Percentiles rank a stretch among this genome's conserved stretches.
These are phyloP conservation scores for Zygotorulaspora mrakii DNA, from an alignment of 1,139 yeast species.

Conservation along the genomic window DNA sequence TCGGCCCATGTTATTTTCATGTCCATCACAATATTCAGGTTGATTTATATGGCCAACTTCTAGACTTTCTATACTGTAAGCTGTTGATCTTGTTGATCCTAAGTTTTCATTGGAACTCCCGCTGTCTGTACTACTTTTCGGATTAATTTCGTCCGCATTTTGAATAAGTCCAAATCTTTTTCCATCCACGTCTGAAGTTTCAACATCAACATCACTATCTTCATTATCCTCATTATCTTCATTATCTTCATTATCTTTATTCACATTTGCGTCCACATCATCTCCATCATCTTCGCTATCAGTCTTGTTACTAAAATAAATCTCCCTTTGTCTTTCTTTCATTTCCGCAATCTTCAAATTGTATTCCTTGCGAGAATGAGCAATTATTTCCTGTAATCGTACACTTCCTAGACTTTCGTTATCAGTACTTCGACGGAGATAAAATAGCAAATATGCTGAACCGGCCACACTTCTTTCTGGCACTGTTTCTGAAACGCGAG, in stretches of 20 bases:
- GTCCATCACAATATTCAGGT: slow-evolving; percentile 10
- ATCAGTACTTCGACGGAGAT: slow-evolving; percentile 53
- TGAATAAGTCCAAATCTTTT: slow-evolving; percentile 9
- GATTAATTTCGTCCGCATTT: slow-evolving; percentile 14
- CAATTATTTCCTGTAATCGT: slow-evolving; percentile 34
- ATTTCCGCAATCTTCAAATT: slow-evolving; percentile 25
- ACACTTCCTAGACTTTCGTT: slow-evolving; percentile 32
- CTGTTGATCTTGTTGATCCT: slow-evolving; percentile 11
- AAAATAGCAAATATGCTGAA: slow-evolving; percentile 85
- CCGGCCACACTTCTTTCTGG: slow-evolving; percentile 66
- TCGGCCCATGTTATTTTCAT: slow-evolving; percentile 24
- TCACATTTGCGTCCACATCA: too few species aligned
- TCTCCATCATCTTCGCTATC: slow-evolving; percentile 29
- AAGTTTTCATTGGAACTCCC: slow-evolving; percentile 10
- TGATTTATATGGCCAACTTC: slow-evolving; percentile 27
- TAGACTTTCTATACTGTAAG: slow-evolving; percentile 26
- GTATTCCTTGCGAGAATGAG: slow-evolving; percentile 34
- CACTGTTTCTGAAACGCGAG: slow-evolving; percentile 60
- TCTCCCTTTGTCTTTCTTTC: slow-evolving; percentile 21
- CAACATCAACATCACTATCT: slow-evolving; percentile 11
- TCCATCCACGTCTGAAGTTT: slow-evolving; percentile 9
- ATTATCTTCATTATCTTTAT: too few species aligned
- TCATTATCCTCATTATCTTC: too few species aligned
- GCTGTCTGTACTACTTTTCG: slow-evolving; percentile 5
- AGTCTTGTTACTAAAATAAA: slow-evolving; percentile 29